Base-by-base conservation (phyloP, 2,329 filamentous ascomycete species). In the Rhexocercosporidium sp. region DNA sequence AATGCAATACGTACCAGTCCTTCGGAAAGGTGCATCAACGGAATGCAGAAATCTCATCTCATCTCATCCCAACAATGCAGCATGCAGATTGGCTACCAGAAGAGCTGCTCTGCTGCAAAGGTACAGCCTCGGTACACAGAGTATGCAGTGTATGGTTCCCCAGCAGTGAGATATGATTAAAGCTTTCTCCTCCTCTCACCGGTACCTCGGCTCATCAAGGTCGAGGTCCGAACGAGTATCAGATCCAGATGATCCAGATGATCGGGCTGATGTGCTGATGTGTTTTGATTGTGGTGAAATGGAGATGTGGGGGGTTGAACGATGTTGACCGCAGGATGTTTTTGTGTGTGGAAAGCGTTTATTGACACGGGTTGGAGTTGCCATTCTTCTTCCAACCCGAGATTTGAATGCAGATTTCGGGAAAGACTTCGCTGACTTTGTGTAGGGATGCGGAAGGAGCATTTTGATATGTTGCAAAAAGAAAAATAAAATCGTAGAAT, bases 351-450 rank as follows among this genome's bases (percentile, higher is more conserved):
- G 31, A n/a, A 4, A 39, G n/a, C 31, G 16, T 25, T 57, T 57
- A 34, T 57, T 57, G 54, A 34, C 34, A 57, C 54, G 20, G n/a
- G 20, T 41, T 57, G 12, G 54, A 16, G 11, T 56, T 56, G 53
- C 53, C 53, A n/a, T 37, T 39, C n/a, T 6, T 11, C 9, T 37
- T 27, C 34, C n/a, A n/a, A n/a, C n/a, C 18, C 54, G 22, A 1
- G 27, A n/a, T 14, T 56, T 31, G 20, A n/a, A 27, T 57, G 20
- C 16, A 18, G 51, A 2, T 57, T 57, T n/a, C n/a, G 25, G 22
- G 8, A 39, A 27, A 25, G 54, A 27, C 20, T 41, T 57, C 54
- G 54, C 54, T 20, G 34, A 57, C 20, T 57, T 25, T 57, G 31
- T 57, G 54, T 41, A 57, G 44, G n/a, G 18, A 39, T 6, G 31